Base-by-base conservation (phyloP, 2,329 filamentous ascomycete species). In the Monosporascus sp. region DNA sequence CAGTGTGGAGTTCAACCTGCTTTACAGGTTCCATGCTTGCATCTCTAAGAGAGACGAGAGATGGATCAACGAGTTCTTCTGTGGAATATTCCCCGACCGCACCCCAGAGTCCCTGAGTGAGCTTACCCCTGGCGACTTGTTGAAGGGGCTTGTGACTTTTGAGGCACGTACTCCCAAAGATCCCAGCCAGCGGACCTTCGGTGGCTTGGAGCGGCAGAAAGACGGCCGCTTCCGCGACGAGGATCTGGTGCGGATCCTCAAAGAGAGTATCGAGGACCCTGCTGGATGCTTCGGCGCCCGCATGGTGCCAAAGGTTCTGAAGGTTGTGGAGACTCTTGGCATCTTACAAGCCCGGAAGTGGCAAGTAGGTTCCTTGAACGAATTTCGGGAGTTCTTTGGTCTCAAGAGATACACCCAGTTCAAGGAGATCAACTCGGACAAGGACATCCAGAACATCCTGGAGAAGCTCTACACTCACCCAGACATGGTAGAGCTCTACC, bases 401-500 rank as follows among this genome's bases (percentile, higher is more conserved):
- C 72, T 87, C 39, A 75, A 80, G 63, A 74, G 73, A 20, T 77
- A 86, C 63, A 67, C 75, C 25, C 77, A 67, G 0, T 86, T 87
- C 61, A 74, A 73, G 50, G 80, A 83, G 44, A 82, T 87, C 62
- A 85, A 80, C 58, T 68, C 73, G 1, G 74, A 86, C 57, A 70
- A 72, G 2, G 74, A 81, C n/a, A 78, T 86, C 31, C 76, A 77
- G 1, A 70, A 77, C 27, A 70, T 75, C 7, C 73, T 87, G 4
- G 77, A 80, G 55, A 74, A 80, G 58, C 70, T 87, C 14, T 87
- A 87, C 66, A 75, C 78, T 22, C 75, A 84, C 47, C 83, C 83
- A 0, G 84, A 87, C 58, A 80, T 79, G 64, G 82, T 89, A 14
- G 86, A 89, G 63, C 72, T 89, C 6, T 89, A 89, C 61, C 85